These are phyloP conservation scores for Solanum rostratum DNA, from an alignment of 257 asterid genomes.

Conservation along the genomic window DNA sequence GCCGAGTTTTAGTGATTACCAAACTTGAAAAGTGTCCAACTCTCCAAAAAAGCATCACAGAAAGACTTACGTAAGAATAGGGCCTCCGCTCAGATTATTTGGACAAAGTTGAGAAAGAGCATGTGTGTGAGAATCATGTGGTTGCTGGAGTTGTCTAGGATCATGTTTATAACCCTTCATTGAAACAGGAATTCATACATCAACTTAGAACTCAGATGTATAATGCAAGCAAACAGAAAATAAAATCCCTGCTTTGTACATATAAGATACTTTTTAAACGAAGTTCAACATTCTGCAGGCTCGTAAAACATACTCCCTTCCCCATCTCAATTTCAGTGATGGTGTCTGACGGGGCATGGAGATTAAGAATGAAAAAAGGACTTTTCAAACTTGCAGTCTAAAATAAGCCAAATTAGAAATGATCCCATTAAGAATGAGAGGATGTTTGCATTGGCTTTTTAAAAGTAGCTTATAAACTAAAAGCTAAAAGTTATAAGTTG, in stretches of 20 bases:
- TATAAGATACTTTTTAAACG: background rate
- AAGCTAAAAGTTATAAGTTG: background rate
- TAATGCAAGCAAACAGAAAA: background rate
- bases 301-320: background rate
- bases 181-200: slow-evolving; percentile 7
- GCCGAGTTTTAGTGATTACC: background rate
- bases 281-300: background rate
- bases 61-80: slow-evolving; percentile 65
- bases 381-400: background rate
- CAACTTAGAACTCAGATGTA: background rate
- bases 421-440: background rate
- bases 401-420: background rate
- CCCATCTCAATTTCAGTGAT: background rate
- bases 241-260: background rate
- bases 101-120: slow-evolving; percentile 78
- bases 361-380: background rate
- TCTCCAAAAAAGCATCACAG: background rate
- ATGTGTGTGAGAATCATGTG: slow-evolving; percentile 72
- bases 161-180: slow-evolving; percentile 52
- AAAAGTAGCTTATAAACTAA: background rate
- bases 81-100: slow-evolving; percentile 63
- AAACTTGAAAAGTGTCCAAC: background rate
- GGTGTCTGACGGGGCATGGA: background rate
- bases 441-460: background rate
- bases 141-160: slow-evolving; percentile 68